Evolutionary conservation across 176 grass and related monocot genomes (phyloP), one percentile per base, ranked within the genome.

Genomic region (Aegilops bicornis): DNA sequence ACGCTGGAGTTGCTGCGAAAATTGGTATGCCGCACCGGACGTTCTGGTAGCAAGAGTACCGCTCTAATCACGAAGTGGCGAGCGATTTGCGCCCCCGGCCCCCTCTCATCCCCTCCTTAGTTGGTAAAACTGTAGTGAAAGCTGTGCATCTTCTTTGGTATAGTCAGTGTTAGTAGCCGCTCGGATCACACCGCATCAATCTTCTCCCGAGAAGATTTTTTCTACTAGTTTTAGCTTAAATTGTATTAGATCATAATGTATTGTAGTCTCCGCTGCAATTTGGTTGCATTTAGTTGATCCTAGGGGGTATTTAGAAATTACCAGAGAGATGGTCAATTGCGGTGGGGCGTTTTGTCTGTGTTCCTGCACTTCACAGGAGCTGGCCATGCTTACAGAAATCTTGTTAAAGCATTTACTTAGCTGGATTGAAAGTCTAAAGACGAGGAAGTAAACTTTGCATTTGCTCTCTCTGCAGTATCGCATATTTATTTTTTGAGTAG

Each of bases 1-100:
- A 89, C 93, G 52, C 75, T 95, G 88, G 78, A 90, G 16, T 58
- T 89, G 12, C 79, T 98, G 25, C 93, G 96, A 4, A 94, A 92
- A 27, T 35, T 92, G 91, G 93, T 98, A 92, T 30, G 76, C 47
- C 11, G 25, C 64, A 71, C 62, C 29, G 4, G 37, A 20, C 81
- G 40, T 73, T 68, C 30, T 65, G 2, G 20, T 33, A 50, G 22
- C 36, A 8, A 45, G 47, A 76, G 7, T 33, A 59, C 22, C 17
- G n/a, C 7, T 70, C 82, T 86, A 27, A 45, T 73, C 13, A 15
- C 10, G 20, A 58, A 78, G 9, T 47, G 31, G 5, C 10, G 32
- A 58, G 73, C 1, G 27, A 42, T 39, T 86, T 75, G 8, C 4
- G 22, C 10, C 29, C 27, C 19, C 62, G 29, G 1, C 2, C 39